Percentiles rank a stretch among this genome's conserved stretches.
These are phyloP conservation scores for Plasmopara viticola DNA, from an alignment of 352 stramenopile species.

Conservation along the genomic window DNA sequence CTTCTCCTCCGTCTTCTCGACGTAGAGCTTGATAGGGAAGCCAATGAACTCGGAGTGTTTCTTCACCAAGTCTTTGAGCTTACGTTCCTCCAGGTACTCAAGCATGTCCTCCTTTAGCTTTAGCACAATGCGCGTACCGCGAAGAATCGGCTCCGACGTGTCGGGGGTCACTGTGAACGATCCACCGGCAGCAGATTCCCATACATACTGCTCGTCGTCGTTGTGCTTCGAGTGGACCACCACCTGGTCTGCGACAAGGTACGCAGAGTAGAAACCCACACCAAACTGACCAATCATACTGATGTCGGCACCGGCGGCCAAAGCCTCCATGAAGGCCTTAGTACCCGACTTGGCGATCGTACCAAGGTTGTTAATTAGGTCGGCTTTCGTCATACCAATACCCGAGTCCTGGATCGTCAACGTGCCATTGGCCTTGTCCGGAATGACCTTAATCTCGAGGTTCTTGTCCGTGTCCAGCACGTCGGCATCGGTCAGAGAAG, in stretches of 20 bases:
- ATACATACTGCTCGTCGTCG: conserved; percentile 97
- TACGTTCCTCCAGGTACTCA: conserved; percentile 98
- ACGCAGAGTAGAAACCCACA: conserved; percentile 99
- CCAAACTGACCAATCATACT: conserved; percentile 99
- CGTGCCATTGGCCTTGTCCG: conserved; percentile 99
- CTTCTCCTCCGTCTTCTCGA: conserved; percentile 99
- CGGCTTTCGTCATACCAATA: conserved; percentile 99
- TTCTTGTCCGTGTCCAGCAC: conserved; percentile 96
- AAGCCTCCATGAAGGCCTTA: conserved; percentile 99
- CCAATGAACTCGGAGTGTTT: conserved; percentile 99
- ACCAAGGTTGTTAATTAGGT: conserved; percentile 99
- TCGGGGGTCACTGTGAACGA: conserved; percentile 95
- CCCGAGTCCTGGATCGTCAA: conserved; percentile 98
- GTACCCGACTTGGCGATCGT: conserved; percentile 99
- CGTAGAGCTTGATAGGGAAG: conserved; percentile 99
- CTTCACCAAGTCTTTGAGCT: conserved; percentile 99
- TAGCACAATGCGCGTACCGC: conserved; percentile 95
- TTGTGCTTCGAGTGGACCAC: conserved; percentile 99
- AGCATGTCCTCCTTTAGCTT: conserved; percentile 99
- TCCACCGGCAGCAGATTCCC: conserved; percentile 95
- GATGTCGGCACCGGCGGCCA: conserved; percentile 96
- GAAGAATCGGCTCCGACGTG: conserved; percentile 79
- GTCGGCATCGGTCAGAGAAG: conserved; percentile 93
- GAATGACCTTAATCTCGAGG: conserved; percentile 98
- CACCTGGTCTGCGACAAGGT: conserved; percentile 98